phyloP scores from a whole-genome alignment of 2,329 filamentous ascomycete species.

The Truncatella angustata region DNA sequence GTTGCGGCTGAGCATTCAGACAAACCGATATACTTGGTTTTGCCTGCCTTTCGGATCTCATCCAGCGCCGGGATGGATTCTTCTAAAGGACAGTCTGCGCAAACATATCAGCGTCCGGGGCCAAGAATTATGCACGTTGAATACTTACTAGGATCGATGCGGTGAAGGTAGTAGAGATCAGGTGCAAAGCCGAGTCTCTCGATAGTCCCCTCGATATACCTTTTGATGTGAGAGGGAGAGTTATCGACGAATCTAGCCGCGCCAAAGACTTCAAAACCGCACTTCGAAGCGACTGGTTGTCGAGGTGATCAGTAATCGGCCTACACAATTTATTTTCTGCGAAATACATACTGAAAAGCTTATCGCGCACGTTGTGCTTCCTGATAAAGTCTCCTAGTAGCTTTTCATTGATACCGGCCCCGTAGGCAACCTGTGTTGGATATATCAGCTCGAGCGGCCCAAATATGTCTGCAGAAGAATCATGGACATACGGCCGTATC shows the following conservation, averaged over 20 bases:
- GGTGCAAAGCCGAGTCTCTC: slow-evolving; percentile 42
- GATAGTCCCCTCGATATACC: slow-evolving; percentile 24
- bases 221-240: slow-evolving; percentile 42
- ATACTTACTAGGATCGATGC: slow-evolving; percentile 41
- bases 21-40: slow-evolving; percentile 51
- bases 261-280: slow-evolving; percentile 36
- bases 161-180: slow-evolving; percentile 43
- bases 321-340: slow-evolving; percentile 9
- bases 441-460: no score
- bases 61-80: slow-evolving; percentile 46
- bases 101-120: slow-evolving; percentile 31
- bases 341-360: slow-evolving; percentile 44
- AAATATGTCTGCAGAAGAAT: background rate
- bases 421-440: slow-evolving; percentile 40
- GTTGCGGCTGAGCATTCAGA: slow-evolving; percentile 47
- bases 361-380: slow-evolving; percentile 48
- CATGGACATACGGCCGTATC: slow-evolving; percentile 37
- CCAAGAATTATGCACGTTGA: background rate
- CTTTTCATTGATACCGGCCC: slow-evolving; percentile 46
- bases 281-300: slow-evolving; percentile 44
- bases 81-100: slow-evolving; percentile 40
- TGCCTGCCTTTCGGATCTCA: slow-evolving; percentile 42
- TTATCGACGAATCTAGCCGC: slow-evolving; percentile 39
- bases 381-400: slow-evolving; percentile 47
- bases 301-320: background rate